phyloP scores from a whole-genome alignment of 345 rosid genomes.

The Gossypium arboreum region DNA sequence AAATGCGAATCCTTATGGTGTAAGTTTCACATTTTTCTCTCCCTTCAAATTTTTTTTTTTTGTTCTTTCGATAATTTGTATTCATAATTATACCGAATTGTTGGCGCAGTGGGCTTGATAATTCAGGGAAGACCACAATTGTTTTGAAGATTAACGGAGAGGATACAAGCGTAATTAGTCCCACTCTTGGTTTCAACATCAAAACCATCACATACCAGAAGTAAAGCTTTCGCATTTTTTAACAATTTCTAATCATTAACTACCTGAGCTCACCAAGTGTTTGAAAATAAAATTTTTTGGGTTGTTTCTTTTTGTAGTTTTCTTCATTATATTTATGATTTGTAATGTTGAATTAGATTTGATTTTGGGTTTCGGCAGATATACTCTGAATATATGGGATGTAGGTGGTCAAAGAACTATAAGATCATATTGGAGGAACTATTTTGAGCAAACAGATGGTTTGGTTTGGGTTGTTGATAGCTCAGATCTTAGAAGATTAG shows the following conservation, averaged over 20 bases:
- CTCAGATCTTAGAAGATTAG: constrained; percentile 82
- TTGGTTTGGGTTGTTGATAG: constrained; percentile 94
- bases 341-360: not conserved
- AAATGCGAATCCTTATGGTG: constrained; percentile 97
- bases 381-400: constrained; percentile 87
- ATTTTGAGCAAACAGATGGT: constrained; percentile 98
- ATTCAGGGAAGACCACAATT: constrained; percentile 91
- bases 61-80: not conserved
- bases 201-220: constrained; percentile 72
- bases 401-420: constrained; percentile 92
- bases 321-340: not conserved
- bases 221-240: constrained; percentile 24
- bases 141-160: constrained; percentile 93
- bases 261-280: not conserved
- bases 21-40: constrained; percentile 28
- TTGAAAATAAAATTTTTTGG: not conserved
- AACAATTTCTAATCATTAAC: not conserved
- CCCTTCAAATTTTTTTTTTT: not conserved
- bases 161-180: constrained; percentile 84
- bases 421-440: constrained; percentile 94
- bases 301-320: not conserved
- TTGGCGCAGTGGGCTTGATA: constrained; percentile 74
- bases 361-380: constrained; percentile 37
- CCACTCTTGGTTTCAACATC: constrained; percentile 92
- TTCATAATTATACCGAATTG: not conserved